Percentiles rank a stretch among this genome's conserved stretches.
Conservation (phyloP, 768 basidiomycete genomes). For the Jaapia argillacea region DNA sequence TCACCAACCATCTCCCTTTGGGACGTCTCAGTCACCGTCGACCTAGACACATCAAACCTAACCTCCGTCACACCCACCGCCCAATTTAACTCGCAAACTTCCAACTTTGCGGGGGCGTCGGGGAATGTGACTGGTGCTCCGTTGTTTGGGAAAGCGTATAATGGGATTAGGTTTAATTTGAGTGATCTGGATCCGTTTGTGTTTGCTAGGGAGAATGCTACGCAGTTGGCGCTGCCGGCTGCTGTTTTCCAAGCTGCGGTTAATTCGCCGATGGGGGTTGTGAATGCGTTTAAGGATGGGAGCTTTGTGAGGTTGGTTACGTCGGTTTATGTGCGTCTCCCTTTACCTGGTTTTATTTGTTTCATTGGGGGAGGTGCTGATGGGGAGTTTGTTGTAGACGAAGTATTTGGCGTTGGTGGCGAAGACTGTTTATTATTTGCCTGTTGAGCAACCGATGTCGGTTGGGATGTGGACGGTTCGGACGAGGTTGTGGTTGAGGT, state of each 20-base stretch:
- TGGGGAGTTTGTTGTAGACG: conserved; percentile 17
- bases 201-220: conserved; percentile 28
- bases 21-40: conserved; percentile 35
- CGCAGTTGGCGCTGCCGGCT: conserved; percentile 38
- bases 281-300: conserved; percentile 25
- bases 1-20: conserved; percentile 31
- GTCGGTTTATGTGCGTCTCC: conserved; percentile 37
- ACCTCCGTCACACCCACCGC: conserved; percentile 30
- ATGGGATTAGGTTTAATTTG: conserved; percentile 42
- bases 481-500: conserved; percentile 39
- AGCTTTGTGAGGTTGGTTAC: conserved; percentile 28
- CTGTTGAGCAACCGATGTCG: conserved; percentile 21
- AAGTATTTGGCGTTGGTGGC: conserved; percentile 41
- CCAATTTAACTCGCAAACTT: conserved; percentile 23
- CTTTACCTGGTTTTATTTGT: not conserved
- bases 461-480: conserved; percentile 33
- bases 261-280: conserved; percentile 26
- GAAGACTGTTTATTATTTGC: conserved; percentile 39
- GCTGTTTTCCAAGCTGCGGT: conserved; percentile 39
- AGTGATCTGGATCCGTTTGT: conserved; percentile 29
- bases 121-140: conserved; percentile 34
- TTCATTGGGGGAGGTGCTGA: too few species aligned
- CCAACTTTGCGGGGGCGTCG: conserved; percentile 28
- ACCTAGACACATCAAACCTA: conserved; percentile 33
- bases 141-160: conserved; percentile 39